Conservation (phyloP, 2,329 filamentous ascomycete species). For the Pseudocercospora fijiensis region DNA sequence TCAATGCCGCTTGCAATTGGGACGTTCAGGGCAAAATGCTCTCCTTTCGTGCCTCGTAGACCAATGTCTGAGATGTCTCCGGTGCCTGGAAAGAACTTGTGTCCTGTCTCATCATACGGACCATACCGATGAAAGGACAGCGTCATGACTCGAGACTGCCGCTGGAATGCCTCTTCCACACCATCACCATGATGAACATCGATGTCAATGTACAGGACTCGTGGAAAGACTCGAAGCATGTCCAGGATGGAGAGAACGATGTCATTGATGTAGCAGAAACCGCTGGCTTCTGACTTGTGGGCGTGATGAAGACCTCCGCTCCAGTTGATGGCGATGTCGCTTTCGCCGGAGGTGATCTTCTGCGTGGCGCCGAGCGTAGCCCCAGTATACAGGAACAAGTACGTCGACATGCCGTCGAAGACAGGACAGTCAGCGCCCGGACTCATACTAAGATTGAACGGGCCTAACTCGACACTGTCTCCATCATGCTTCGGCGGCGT, state of each 20-base stretch:
- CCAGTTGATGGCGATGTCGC: slow-evolving; percentile 97
- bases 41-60: slow-evolving; percentile 72
- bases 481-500: slow-evolving; percentile 46
- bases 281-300: slow-evolving; percentile 88
- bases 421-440: slow-evolving; percentile 87
- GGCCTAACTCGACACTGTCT: slow-evolving; percentile 48
- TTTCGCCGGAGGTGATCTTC: slow-evolving; percentile 80
- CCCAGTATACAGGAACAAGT: slow-evolving; percentile 90
- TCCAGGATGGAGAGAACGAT: slow-evolving; percentile 93
- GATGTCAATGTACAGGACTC: slow-evolving; percentile 92
- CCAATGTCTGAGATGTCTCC: slow-evolving; percentile 67
- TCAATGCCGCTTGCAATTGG: slow-evolving; percentile 68
- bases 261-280: slow-evolving; percentile 99
- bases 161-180: slow-evolving; percentile 88
- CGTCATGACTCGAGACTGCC: slow-evolving; percentile 85
- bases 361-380: slow-evolving; percentile 87
- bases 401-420: slow-evolving; percentile 93
- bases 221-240: slow-evolving; percentile 74
- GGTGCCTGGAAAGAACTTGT: slow-evolving; percentile 65
- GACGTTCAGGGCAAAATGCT: slow-evolving; percentile 68
- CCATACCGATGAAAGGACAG: slow-evolving; percentile 97
- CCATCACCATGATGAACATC: slow-evolving; percentile 91
- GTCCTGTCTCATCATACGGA: slow-evolving; percentile 58
- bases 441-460: slow-evolving; percentile 67
- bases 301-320: slow-evolving; percentile 94